Evolutionary conservation across 345 rosid species (phyloP), one percentile per base, ranked within the genome.

Genomic region (Rhodamnia rubescens): DNA sequence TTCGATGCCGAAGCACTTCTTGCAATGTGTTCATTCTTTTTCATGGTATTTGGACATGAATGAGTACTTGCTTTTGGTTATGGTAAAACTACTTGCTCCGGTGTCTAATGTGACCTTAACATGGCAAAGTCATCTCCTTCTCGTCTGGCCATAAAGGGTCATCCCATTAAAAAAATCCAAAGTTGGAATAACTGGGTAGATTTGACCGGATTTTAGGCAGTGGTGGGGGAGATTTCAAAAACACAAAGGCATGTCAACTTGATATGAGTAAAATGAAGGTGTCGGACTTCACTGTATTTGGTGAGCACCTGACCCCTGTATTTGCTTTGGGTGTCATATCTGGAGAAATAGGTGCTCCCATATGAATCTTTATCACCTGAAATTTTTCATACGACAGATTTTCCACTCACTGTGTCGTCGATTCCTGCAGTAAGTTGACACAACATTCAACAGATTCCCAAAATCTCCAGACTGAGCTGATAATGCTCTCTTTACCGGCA

Each of bases 401-500:
- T 69, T 69, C 26, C 80, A 36, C 80, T 36, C 80, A 69, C 47
- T 36, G 47, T 36, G 47, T 69, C 22, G 20, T 69, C 26, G 7
- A 69, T 69, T 36, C 80, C 80, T 69, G 80, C 80, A 69, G 80
- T 69, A 47, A 69, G 80, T 69, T 6, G 2, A 69, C 80, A 18
- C 80, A 9, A 9, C 80, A 69, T 36, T 69, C 80, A 69, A 18
- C 47, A 18, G 80, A 36, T 47, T 69, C 80, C 80, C 47, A 69
- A 82, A 51, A n/a, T 50, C 58, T 82, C 36, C 83, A 82, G 42
- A 52, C 57, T 32, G 97, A 97, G 91, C 93, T 97, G 89, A 83
- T 94, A 40, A 90, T 89, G 95, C 99, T 95, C 88, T 92, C 98
- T 84, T 91, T 93, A 89, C 99, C 98, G 57, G 99, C 98, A 61